phyloP scores from a whole-genome alignment of 352 stramenopile genomes.

The Pythium vanterpoolii region DNA sequence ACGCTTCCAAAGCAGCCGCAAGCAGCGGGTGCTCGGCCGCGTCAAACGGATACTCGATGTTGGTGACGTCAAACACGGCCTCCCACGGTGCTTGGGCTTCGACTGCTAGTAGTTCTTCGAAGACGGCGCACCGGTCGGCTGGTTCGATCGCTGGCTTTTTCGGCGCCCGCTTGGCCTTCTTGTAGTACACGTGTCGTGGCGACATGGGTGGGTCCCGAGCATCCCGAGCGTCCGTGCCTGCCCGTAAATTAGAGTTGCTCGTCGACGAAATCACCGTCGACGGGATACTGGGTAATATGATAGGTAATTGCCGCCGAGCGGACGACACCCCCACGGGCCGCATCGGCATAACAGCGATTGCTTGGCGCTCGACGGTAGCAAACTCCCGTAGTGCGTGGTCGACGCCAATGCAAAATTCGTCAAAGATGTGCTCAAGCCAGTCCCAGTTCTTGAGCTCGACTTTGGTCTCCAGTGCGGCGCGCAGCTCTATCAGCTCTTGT shows the following conservation, averaged over 20 bases:
- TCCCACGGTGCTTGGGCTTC: constrained; percentile 12
- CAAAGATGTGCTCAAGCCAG: constrained; percentile 14
- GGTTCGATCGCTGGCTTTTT: background rate
- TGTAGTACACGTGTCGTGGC: no score
- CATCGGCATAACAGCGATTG: constrained; percentile 10
- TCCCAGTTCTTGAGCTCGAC: constrained; percentile 16
- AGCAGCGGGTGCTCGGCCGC: background rate
- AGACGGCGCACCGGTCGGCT: background rate
- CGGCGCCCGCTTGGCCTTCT: background rate
- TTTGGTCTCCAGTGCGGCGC: background rate
- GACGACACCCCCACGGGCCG: background rate
- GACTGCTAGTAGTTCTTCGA: background rate
- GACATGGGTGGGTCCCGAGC: no score
- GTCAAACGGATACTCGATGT: constrained; percentile 20
- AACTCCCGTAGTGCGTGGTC: constrained; percentile 4
- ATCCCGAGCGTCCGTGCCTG: background rate
- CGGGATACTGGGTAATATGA: background rate
- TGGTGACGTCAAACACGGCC: constrained; percentile 4
- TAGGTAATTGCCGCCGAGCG: background rate
- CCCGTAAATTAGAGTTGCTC: background rate
- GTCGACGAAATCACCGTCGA: background rate
- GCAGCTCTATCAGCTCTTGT: background rate
- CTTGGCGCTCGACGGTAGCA: constrained; percentile 1
- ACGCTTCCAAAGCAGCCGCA: background rate
- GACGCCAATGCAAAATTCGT: constrained; percentile 12